Evolutionary conservation across 768 basidiomycete species (phyloP).

Genomic region (Favolaschia claudopus): DNA sequence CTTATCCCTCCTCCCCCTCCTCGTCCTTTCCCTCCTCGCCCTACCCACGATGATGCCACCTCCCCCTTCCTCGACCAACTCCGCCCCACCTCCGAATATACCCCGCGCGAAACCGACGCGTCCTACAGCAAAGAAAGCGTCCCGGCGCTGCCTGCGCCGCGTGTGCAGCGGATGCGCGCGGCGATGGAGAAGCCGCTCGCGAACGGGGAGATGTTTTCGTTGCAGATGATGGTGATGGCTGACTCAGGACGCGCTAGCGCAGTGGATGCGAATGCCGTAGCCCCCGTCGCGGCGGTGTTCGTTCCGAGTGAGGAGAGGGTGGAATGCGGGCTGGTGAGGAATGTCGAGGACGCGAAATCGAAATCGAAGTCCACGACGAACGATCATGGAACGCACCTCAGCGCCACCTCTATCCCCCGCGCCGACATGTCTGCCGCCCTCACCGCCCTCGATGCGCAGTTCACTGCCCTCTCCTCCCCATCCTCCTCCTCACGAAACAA

Average conservation of each 20-base stretch:
- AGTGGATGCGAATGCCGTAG: not conserved
- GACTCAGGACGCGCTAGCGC: not conserved
- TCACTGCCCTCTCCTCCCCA: not conserved
- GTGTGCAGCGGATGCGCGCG: not conserved
- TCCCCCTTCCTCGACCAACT: not conserved
- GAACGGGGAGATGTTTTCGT: not conserved
- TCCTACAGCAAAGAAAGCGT: not conserved
- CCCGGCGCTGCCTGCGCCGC: not conserved
- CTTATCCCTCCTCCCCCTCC: no score
- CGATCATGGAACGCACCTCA: no score
- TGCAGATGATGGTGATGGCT: conserved; percentile 1
- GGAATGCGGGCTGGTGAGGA: not conserved
- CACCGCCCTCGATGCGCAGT: not conserved
- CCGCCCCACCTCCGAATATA: not conserved
- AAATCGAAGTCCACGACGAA: not conserved
- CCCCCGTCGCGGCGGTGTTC: not conserved
- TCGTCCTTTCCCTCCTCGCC: no score
- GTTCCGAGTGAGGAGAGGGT: not conserved
- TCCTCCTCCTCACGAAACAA: not conserved
- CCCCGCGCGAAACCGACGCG: not conserved
- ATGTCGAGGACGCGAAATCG: not conserved
- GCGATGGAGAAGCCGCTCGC: not conserved
- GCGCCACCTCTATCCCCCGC: not conserved
- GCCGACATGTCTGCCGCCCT: not conserved
- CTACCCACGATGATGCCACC: no score